These are phyloP conservation scores for Claviceps maximensis DNA, from an alignment of 2,329 filamentous ascomycete species.

Conservation along the genomic window DNA sequence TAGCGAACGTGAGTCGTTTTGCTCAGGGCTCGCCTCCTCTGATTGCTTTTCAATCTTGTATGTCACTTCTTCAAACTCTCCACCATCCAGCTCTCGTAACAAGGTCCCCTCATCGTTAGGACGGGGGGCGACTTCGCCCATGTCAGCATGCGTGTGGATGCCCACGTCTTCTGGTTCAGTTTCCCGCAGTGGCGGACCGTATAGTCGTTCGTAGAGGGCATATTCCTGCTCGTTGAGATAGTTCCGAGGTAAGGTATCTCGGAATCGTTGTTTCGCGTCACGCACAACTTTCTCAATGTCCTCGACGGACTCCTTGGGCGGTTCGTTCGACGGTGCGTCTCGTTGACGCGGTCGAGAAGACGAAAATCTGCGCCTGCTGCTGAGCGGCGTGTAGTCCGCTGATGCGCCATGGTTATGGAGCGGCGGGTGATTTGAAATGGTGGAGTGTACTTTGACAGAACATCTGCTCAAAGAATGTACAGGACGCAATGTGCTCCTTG, in stretches of 20 bases:
- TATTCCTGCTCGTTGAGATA: slow-evolving; percentile 60
- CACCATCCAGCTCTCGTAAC: slow-evolving; percentile 41
- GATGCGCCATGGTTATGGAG: neutral
- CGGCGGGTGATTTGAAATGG: neutral
- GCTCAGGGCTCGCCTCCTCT: slow-evolving; percentile 4
- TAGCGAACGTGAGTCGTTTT: slow-evolving; percentile 3
- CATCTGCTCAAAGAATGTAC: slow-evolving; percentile 4
- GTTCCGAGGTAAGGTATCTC: slow-evolving; percentile 60
- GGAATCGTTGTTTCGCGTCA: slow-evolving; percentile 59
- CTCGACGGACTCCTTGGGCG: slow-evolving; percentile 4
- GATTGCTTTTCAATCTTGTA: slow-evolving; percentile 21
- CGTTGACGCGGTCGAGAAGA: slow-evolving; percentile 13
- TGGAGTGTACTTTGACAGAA: neutral
- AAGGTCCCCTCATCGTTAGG: slow-evolving; percentile 28
- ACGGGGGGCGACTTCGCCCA: slow-evolving; percentile 13
- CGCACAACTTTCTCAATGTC: slow-evolving; percentile 53
- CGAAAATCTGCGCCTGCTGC: slow-evolving; percentile 16
- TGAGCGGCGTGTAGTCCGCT: neutral
- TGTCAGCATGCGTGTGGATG: slow-evolving; percentile 27
- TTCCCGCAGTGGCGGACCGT: slow-evolving; percentile 58
- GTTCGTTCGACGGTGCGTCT: slow-evolving; percentile 8
- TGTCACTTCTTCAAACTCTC: slow-evolving; percentile 48
- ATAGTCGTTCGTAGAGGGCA: slow-evolving; percentile 64
- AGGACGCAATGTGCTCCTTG: slow-evolving; percentile 13
- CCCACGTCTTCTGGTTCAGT: slow-evolving; percentile 47